phyloP scores from a whole-genome alignment of 2,329 filamentous ascomycete genomes.

The Trichoderma afroharzianum region DNA sequence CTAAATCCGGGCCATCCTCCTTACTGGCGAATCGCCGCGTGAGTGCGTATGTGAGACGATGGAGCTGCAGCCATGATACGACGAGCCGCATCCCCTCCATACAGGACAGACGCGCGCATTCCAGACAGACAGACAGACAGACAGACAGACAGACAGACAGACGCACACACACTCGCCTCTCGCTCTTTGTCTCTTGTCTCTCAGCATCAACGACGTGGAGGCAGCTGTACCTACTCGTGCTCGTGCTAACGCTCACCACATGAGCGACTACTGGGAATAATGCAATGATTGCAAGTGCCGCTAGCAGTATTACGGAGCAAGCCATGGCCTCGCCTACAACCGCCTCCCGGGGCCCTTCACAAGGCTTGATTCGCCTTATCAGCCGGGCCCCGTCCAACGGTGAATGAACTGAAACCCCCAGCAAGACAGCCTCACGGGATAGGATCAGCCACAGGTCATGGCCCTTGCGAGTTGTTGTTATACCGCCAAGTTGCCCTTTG shows the following conservation, averaged over 20 bases:
- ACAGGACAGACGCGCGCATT: not conserved
- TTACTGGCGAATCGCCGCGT: not conserved
- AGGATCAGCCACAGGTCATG: not conserved
- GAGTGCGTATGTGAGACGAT: not conserved
- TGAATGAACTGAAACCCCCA: not conserved
- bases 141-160: no score
- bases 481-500: not conserved
- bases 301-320: not conserved
- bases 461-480: not conserved
- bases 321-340: not conserved
- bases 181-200: not conserved
- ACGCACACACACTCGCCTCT: not conserved
- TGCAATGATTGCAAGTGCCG: not conserved
- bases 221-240: not conserved
- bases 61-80: conserved; percentile 11
- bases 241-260: not conserved
- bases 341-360: not conserved
- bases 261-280: not conserved
- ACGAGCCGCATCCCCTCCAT: not conserved
- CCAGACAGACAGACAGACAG: not conserved
- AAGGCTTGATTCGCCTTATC: not conserved
- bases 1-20: not conserved
- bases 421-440: not conserved
- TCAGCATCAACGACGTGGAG: not conserved
- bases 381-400: not conserved